phyloP scores from a whole-genome alignment of 2,329 filamentous ascomycete species.

The Aureobasidium vineae region DNA sequence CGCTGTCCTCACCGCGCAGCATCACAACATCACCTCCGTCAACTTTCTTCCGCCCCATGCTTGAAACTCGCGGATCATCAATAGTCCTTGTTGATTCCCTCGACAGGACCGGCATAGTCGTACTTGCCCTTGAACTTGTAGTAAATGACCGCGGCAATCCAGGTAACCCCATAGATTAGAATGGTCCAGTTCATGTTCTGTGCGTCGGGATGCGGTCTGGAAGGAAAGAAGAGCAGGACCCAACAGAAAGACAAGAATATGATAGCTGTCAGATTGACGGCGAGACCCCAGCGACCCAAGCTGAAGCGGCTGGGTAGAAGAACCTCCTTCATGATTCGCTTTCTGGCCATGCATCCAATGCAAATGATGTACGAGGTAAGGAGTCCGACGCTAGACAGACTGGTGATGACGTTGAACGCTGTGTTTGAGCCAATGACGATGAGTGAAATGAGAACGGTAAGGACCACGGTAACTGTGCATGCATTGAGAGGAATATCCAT shows the following conservation, averaged over 20 bases:
- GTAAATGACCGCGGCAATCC: constrained; percentile 32
- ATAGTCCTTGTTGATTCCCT: constrained; percentile 16
- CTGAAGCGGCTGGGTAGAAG: constrained; percentile 43
- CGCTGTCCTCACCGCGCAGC: background rate
- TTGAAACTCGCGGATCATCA: background rate
- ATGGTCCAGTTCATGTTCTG: constrained; percentile 35
- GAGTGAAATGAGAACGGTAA: constrained; percentile 30
- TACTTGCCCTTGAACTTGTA: constrained; percentile 35
- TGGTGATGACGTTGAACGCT: constrained; percentile 34
- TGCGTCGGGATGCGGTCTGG: background rate
- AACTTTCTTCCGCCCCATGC: background rate
- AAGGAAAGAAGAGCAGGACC: constrained; percentile 37
- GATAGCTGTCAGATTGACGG: constrained; percentile 42
- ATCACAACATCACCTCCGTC: background rate
- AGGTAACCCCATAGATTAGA: constrained; percentile 35
- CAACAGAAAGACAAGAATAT: constrained; percentile 39
- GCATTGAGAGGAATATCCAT: constrained; percentile 28
- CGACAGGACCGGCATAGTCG: constrained; percentile 27
- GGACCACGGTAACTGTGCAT: constrained; percentile 27
- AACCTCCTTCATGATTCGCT: constrained; percentile 40
- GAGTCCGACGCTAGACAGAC: constrained; percentile 41
- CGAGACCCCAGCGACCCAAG: constrained; percentile 42
- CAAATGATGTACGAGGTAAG: constrained; percentile 45
- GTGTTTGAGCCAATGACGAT: constrained; percentile 31
- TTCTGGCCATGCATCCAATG: constrained; percentile 44